Evolutionary conservation across 208 protist species (phyloP).

Genomic region (Trypanosomatidae sp.): DNA sequence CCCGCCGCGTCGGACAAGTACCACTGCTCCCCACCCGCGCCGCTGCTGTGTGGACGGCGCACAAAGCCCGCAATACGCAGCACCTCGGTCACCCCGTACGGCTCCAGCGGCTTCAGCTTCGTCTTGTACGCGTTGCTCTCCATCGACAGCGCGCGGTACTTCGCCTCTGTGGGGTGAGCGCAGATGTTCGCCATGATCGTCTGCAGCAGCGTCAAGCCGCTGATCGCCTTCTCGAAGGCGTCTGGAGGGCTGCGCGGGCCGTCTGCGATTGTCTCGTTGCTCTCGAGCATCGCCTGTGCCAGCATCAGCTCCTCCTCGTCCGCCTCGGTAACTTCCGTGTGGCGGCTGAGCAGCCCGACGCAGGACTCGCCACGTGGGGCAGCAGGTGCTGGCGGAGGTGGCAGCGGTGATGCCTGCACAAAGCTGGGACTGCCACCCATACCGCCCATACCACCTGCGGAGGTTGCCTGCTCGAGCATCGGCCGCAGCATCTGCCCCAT

Average conservation of each 20-base stretch:
- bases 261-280: conserved; percentile 55
- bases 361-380: conserved; percentile 10
- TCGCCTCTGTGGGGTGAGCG: conserved; percentile 43
- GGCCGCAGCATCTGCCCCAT: conserved; percentile 80
- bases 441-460: conserved; percentile 5
- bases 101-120: conserved; percentile 61
- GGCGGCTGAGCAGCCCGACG: conserved; percentile 30
- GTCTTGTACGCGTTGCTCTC: conserved; percentile 57
- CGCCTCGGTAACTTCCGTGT: conserved; percentile 30
- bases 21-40: conserved; percentile 54
- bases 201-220: conserved; percentile 43
- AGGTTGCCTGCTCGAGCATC: conserved; percentile 73
- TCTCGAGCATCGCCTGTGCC: conserved; percentile 61
- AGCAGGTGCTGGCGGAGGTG: background rate
- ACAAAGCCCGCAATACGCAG: conserved; percentile 69
- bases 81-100: conserved; percentile 54
- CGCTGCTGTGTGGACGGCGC: conserved; percentile 34
- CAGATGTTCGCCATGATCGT: conserved; percentile 53
- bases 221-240: conserved; percentile 41
- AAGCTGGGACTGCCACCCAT: background rate
- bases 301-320: conserved; percentile 77
- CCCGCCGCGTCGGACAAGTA: conserved; percentile 52
- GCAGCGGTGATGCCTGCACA: background rate
- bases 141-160: conserved; percentile 62
- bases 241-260: conserved; percentile 26